Conservation (phyloP, 2,329 filamentous ascomycete genomes). For the Monilinia fructicola region DNA sequence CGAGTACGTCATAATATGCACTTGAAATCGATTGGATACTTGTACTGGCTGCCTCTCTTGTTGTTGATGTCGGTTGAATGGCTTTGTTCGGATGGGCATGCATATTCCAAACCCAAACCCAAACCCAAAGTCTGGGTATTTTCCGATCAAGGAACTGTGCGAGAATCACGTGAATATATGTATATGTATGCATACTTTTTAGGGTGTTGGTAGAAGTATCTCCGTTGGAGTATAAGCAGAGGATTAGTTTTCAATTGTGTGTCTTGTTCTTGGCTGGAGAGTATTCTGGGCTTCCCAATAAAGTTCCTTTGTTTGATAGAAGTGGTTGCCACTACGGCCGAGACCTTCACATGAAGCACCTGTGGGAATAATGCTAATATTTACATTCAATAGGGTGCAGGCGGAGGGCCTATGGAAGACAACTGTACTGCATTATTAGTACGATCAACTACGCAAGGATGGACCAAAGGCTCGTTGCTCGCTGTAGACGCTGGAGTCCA, state of each 20-base stretch:
- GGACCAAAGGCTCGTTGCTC: constrained; percentile 78
- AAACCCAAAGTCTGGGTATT: constrained; percentile 4
- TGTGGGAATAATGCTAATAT: not conserved
- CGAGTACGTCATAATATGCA: not conserved
- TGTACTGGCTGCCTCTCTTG: not conserved
- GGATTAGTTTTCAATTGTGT: not conserved
- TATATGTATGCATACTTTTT: not conserved
- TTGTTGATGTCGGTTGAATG: not conserved
- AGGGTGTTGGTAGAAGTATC: not conserved
- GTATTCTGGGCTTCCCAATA: constrained; percentile 35
- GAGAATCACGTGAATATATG: not conserved
- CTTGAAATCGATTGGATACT: not conserved
- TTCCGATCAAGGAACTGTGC: not conserved
- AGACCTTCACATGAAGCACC: not conserved
- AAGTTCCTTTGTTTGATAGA: not conserved
- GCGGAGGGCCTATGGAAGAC: constrained; percentile 86
- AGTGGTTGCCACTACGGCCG: not conserved
- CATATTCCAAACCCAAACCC: not conserved
- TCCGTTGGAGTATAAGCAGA: not conserved
- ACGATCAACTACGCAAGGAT: constrained; percentile 73
- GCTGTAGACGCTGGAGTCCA: constrained; percentile 95
- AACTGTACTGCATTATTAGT: constrained; percentile 86
- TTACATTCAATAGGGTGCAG: constrained; percentile 65
- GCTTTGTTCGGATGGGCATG: constrained; percentile 5
- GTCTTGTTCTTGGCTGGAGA: not conserved